Percentiles rank a stretch among this genome's conserved stretches.
phyloP scores from a whole-genome alignment of 2,329 filamentous ascomycete species.

The Aspergillus vadensis region DNA sequence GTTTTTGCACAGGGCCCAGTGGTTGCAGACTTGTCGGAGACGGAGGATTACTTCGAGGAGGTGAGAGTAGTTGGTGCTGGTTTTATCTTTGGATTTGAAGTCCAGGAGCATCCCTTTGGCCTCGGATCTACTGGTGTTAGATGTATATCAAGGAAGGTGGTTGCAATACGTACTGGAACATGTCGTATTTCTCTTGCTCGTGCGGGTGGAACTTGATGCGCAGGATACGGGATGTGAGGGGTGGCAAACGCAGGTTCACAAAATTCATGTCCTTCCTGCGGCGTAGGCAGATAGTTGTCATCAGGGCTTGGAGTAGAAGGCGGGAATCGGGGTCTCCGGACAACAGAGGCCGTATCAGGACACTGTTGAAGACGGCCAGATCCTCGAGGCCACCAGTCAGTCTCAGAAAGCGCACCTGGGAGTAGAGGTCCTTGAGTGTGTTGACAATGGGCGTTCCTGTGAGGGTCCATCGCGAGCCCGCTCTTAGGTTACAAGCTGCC shows the following conservation, averaged over 20 bases:
- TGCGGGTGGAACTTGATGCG: slow-evolving; percentile 71
- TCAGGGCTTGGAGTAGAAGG: slow-evolving; percentile 70
- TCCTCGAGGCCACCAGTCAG: slow-evolving; percentile 76
- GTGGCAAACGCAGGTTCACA: slow-evolving; percentile 75
- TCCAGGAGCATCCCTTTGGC: slow-evolving; percentile 70
- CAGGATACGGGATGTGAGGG: slow-evolving; percentile 76
- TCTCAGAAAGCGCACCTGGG: slow-evolving; percentile 73
- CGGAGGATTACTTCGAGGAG: slow-evolving; percentile 80
- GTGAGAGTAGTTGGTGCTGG: slow-evolving; percentile 66
- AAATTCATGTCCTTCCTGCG: slow-evolving; percentile 88
- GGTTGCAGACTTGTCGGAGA: slow-evolving; percentile 82
- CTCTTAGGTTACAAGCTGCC: slow-evolving; percentile 67
- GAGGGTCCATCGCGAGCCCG: slow-evolving; percentile 75
- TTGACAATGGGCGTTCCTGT: slow-evolving; percentile 85
- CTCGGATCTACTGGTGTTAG: slow-evolving; percentile 56
- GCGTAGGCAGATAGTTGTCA: slow-evolving; percentile 77
- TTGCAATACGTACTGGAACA: slow-evolving; percentile 59
- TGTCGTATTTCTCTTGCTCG: slow-evolving; percentile 76
- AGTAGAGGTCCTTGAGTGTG: slow-evolving; percentile 77
- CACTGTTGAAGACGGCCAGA: slow-evolving; percentile 70
- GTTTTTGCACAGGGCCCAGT: slow-evolving; percentile 79
- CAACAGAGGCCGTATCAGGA: slow-evolving; percentile 69
- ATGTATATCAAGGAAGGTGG: not conserved
- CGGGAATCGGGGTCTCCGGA: slow-evolving; percentile 60
- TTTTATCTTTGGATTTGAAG: slow-evolving; percentile 53